A percentile compares a stretch with the other conserved stretches of the same genome.
These are phyloP conservation scores for Pouteria glomerata DNA, from an alignment of 148 eudicot species.

Conservation along the genomic window DNA sequence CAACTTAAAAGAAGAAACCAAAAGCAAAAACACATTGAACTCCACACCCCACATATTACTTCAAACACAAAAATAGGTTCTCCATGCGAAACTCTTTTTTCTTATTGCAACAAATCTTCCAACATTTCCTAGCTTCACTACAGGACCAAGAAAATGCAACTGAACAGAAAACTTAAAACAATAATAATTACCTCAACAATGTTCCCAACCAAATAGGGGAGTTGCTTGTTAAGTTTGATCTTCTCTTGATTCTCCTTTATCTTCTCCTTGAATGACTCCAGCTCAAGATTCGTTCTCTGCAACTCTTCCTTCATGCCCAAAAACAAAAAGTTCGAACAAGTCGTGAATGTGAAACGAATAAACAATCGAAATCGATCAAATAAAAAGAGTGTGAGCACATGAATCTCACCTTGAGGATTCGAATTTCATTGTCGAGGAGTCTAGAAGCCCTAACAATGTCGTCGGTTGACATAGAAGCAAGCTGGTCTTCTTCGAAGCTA, in stretches of 20 bases:
- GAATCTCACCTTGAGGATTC: conserved; percentile 52
- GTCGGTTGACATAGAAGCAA: conserved; percentile 70
- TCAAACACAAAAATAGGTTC: background rate
- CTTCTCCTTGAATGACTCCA: conserved; percentile 77
- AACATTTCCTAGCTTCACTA: background rate
- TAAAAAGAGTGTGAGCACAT: background rate
- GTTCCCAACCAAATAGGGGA: conserved; percentile 97
- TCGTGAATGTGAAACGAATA: background rate
- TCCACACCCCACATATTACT: background rate
- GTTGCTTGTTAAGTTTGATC: conserved; percentile 91
- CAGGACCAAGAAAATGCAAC: background rate
- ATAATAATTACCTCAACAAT: conserved; percentile 66
- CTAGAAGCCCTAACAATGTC: conserved; percentile 72
- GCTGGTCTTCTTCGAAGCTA: conserved; percentile 64
- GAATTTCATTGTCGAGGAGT: conserved; percentile 84
- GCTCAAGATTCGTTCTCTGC: conserved; percentile 68
- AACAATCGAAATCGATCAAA: background rate
- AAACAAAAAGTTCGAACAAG: background rate
- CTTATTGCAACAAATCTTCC: background rate
- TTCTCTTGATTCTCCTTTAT: conserved; percentile 97
- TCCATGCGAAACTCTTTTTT: background rate
- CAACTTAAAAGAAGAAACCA: background rate
- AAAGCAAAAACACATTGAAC: background rate
- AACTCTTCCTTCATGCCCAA: conserved; percentile 56
- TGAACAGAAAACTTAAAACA: background rate